Evolutionary conservation across 805 yeast genomes (phyloP).

Genomic region (Metschnikowia arizonensis): DNA sequence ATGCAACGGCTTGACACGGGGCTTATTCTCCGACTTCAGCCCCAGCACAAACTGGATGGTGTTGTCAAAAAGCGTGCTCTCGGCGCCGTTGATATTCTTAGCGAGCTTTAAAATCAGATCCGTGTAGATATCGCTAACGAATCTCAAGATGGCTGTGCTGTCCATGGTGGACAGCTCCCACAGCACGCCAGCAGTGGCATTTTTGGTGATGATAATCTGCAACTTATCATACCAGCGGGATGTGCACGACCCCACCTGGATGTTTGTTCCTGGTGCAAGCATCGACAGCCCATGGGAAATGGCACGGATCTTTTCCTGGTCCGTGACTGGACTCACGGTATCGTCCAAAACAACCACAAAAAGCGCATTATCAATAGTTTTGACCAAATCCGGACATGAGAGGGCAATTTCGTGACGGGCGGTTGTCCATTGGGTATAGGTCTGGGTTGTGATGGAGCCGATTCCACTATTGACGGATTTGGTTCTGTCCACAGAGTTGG

Average conservation of each 20-base stretch:
- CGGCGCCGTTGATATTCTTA: constrained; percentile 53
- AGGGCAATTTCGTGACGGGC: constrained; percentile 41
- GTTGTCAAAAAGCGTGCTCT: constrained; percentile 48
- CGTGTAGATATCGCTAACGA: constrained; percentile 54
- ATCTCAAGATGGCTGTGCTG: constrained; percentile 53
- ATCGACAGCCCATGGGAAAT: constrained; percentile 51
- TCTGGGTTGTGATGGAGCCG: constrained; percentile 54
- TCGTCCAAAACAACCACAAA: constrained; percentile 51
- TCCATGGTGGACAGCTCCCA: constrained; percentile 60
- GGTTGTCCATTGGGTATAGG: constrained; percentile 45
- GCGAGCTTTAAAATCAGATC: constrained; percentile 56
- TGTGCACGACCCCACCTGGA: constrained; percentile 55
- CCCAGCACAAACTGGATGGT: constrained; percentile 35
- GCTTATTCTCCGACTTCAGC: constrained; percentile 32
- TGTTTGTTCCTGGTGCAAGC: constrained; percentile 39
- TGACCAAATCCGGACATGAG: constrained; percentile 35
- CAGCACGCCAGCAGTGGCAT: constrained; percentile 56
- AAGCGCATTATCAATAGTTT: constrained; percentile 45
- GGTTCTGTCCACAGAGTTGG: constrained; percentile 31
- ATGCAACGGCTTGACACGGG: constrained; percentile 27
- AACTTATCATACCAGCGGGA: constrained; percentile 59
- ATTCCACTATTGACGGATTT: constrained; percentile 44
- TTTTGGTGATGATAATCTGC: constrained; percentile 49
- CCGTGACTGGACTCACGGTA: constrained; percentile 40
- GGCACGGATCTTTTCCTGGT: constrained; percentile 45